Evolutionary conservation across 2,329 filamentous ascomycete species (phyloP), one percentile per base, ranked within the genome.

Genomic region (Decorospora gaudefroyi): DNA sequence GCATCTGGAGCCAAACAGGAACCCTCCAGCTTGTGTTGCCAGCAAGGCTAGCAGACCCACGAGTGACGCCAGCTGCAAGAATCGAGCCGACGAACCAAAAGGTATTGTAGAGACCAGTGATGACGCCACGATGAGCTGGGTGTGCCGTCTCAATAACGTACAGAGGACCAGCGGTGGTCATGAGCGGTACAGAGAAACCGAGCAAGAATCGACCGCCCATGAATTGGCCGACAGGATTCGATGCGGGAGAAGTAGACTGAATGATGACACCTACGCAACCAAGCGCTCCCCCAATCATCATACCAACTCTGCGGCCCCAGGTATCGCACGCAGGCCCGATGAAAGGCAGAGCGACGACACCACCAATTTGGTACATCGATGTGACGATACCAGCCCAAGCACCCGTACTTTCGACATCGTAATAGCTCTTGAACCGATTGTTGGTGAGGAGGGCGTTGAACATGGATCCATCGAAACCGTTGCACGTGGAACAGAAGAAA

Each of bases 101-200:
- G 1, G 70, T 72, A 49, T 75, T 74, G 55, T 72, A 75, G 11
- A 72, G 53, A 21, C 65, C 72, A 5, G 72, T 74, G 46, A 74
- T 65, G 9, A 71, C 57, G 25, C 78, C 79, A 49, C 83, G 75
- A 61, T 79, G 79, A 2, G 78, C 76, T 1, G 82, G 82, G 53
- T 85, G 82, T 3, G 79, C 74, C 17, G 82, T 72, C 62, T 86
- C 83, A 28, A 81, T 76, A 12, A 79, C 78, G 55, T 83, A 83
- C 19, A 80, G 75, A 1, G 82, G 82, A 2, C 77, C 81, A 6
- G 80, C 80, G 4, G 78, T 74, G 5, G 76, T 74, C 10, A 78
- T 75, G 45, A 85, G 78, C 2, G 76, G 73, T 17, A 81, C 79
- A 29, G 81, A 82, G 47, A 83, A 82, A 46, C 81, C 81, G 4